Base-by-base conservation (phyloP, 345 rosid genomes). In the Salix udensis region DNA sequence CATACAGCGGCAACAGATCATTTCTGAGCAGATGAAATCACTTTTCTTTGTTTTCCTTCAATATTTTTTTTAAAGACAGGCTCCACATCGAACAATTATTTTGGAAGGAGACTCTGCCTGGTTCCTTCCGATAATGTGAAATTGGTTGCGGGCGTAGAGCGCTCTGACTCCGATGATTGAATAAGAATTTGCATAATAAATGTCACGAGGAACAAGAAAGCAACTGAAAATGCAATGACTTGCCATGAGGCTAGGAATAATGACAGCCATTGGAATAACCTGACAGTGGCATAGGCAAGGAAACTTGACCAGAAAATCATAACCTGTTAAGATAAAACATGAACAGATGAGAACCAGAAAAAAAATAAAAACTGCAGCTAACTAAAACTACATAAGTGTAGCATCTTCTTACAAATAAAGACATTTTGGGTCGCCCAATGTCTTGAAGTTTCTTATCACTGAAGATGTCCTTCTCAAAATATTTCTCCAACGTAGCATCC, bases 401-500 rank as follows among this genome's bases (percentile, higher is more conserved):
- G 44, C 24, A 31, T 14, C 16, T 70, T 75, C 96, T 86, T 60
- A 96, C 99, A 74, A 87, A 61, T 44, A 96, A 88, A 30, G 98
- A 85, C 82, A 86, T 96, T 31, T 82, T 71, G n/a, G 98, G 94
- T 68, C 96, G 91, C 65, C 92, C 87, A 67, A 82, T 81, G 77
- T 93, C 87, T 81, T 82, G 97, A 74, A 86, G 86, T 74, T 89
- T 91, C 65, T 77, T 85, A 74, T 86, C 91, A 44, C 87, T 84
- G 81, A 96, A 93, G 28, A 88, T 89, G 85, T 87, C 94, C 60
- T 80, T 89, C 5, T 86, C 87, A 48, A 75, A 73, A 87, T 90
- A 91, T 82, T 85, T 91, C 88, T 93, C 99, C 86, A 96, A 81
- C 75, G 89, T 55, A 40, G 87, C 88, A 73, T 96, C 99, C 99